Conservation (phyloP, 768 basidiomycete genomes). For the Leccinum incarnatum region DNA sequence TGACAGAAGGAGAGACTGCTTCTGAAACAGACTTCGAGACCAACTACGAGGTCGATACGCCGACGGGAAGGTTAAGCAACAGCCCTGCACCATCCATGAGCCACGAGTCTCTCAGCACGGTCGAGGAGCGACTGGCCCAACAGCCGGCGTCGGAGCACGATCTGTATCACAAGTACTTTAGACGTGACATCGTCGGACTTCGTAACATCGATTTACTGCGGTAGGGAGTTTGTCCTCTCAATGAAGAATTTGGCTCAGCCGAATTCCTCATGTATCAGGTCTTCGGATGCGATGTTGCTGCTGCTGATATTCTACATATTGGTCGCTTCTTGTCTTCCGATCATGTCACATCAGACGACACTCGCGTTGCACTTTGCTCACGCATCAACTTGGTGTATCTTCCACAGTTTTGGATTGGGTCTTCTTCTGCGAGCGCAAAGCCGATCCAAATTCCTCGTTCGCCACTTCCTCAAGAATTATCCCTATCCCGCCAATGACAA, state of each 20-base stretch:
- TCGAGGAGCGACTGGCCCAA: neutral
- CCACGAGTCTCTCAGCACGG: slow-evolving; percentile 6
- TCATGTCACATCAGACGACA: slow-evolving; percentile 45
- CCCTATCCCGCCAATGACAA: slow-evolving; percentile 74
- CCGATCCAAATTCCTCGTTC: slow-evolving; percentile 81
- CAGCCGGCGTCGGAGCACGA: slow-evolving; percentile 73
- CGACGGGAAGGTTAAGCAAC: slow-evolving; percentile 8
- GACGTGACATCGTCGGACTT: slow-evolving; percentile 79
- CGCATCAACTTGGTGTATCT: slow-evolving; percentile 78
- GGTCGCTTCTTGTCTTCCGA: slow-evolving; percentile 56
- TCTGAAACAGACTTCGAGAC: slow-evolving; percentile 70
- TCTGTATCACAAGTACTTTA: slow-evolving; percentile 84
- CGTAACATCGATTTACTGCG: slow-evolving; percentile 82
- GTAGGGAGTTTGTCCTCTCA: slow-evolving; percentile 40
- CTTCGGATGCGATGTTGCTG: slow-evolving; percentile 79
- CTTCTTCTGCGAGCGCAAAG: slow-evolving; percentile 81
- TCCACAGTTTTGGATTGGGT: slow-evolving; percentile 89
- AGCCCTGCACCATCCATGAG: neutral
- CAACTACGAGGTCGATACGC: slow-evolving; percentile 51
- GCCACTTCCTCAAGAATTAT: slow-evolving; percentile 94
- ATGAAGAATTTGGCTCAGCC: slow-evolving; percentile 15
- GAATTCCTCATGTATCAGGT: slow-evolving; percentile 44
- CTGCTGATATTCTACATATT: slow-evolving; percentile 71
- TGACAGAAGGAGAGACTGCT: slow-evolving; percentile 69
- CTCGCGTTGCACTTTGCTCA: slow-evolving; percentile 78